Conservation (phyloP, 2,329 filamentous ascomycete genomes). For the Verticillium nubilum region DNA sequence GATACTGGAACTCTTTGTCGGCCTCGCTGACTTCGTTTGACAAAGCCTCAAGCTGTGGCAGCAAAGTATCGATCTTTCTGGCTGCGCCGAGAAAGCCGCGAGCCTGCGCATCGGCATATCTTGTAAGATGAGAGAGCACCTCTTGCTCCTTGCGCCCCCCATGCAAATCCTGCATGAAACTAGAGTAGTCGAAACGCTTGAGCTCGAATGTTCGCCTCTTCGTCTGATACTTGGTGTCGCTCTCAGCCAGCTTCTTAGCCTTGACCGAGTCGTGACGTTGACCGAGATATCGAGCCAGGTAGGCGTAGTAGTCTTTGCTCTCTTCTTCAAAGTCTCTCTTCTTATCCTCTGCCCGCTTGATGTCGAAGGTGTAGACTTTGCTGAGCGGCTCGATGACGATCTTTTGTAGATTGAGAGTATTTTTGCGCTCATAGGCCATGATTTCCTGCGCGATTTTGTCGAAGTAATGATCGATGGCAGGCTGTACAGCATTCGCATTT, state of each 20-base stretch:
- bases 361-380: constrained; percentile 89
- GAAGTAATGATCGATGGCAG: constrained; percentile 95
- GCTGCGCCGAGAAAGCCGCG: constrained; percentile 75
- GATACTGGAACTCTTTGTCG: constrained; percentile 95
- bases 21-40: constrained; percentile 85
- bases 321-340: constrained; percentile 98
- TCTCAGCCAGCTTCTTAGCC: constrained; percentile 92
- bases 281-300: constrained; percentile 91
- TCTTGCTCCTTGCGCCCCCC: constrained; percentile 98
- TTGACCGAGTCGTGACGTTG: constrained; percentile 94
- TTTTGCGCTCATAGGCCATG: constrained; percentile 77
- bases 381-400: constrained; percentile 92
- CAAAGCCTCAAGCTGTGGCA: constrained; percentile 86
- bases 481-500: constrained; percentile 94
- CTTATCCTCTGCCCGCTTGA: constrained; percentile 95
- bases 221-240: constrained; percentile 91
- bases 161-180: constrained; percentile 98
- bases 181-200: constrained; percentile 97
- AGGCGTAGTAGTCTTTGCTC: constrained; percentile 96
- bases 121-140: constrained; percentile 88
- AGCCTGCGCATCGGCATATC: constrained; percentile 87
- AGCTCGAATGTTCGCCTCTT: constrained; percentile 94
- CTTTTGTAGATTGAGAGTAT: constrained; percentile 77
- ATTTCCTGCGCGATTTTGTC: constrained; percentile 95
- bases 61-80: constrained; percentile 78